Conservation (phyloP, 306 rosid genomes). For the Bauhinia variegata region DNA sequence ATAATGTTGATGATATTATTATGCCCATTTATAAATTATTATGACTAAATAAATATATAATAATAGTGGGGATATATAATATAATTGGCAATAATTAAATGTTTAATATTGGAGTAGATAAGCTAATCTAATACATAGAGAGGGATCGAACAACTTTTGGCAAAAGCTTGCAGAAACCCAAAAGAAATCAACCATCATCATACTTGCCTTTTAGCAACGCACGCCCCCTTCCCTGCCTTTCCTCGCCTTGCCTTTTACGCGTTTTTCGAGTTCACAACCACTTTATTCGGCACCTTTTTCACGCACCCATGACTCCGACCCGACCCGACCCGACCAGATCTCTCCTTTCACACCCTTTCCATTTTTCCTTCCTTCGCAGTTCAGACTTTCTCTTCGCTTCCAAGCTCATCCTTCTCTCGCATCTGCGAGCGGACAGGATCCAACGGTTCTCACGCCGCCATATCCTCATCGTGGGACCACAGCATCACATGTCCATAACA, state of each 20-base stretch:
- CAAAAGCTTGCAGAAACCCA: slow-evolving; percentile 41
- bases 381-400: slow-evolving; percentile 8
- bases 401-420: neutral
- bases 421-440: neutral
- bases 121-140: slow-evolving; percentile 14
- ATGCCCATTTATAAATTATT: too few relatives aligned
- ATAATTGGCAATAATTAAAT: slow-evolving; percentile 1
- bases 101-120: neutral
- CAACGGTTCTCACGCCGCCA: neutral
- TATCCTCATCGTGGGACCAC: neutral
- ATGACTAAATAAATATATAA: slow-evolving; percentile 6
- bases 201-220: slow-evolving; percentile 67
- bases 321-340: too few relatives aligned
- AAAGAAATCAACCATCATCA: slow-evolving; percentile 50
- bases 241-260: slow-evolving; percentile 56
- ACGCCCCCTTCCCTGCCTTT: slow-evolving; percentile 51
- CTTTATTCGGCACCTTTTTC: slow-evolving; percentile 38
- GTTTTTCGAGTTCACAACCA: slow-evolving; percentile 51
- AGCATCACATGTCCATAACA: neutral
- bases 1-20: too few relatives aligned
- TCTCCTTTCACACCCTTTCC: too few relatives aligned
- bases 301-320: slow-evolving; percentile 37
- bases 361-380: neutral
- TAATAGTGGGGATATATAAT: neutral
- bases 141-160: slow-evolving; percentile 42